phyloP scores from a whole-genome alignment of 1,284 basidiomycete species.

The Phenoliferia sp. region DNA sequence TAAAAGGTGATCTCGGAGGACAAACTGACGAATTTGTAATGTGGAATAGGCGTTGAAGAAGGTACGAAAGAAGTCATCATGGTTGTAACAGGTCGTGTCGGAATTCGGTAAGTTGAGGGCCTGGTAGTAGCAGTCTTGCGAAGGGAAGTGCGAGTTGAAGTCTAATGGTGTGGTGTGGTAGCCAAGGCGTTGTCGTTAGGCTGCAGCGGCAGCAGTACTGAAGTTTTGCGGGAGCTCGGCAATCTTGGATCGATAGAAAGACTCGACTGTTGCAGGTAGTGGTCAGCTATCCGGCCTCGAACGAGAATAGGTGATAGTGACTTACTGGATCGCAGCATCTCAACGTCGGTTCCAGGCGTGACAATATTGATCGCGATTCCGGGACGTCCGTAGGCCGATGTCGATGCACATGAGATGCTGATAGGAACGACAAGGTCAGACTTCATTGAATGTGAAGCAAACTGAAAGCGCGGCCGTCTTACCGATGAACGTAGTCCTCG shows the following conservation, averaged over 20 bases:
- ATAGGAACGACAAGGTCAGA: background rate
- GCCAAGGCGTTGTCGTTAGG: no score
- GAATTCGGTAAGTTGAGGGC: no score
- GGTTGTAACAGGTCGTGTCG: no score
- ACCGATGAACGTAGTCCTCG: constrained; percentile 36
- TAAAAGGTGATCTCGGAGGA: no score
- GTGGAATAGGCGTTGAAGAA: no score
- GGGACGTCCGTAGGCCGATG: constrained; percentile 24
- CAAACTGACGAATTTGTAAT: no score
- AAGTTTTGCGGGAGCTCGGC: constrained; percentile 26
- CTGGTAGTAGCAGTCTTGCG: no score
- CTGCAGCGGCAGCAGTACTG: constrained; percentile 9
- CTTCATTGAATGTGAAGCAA: background rate
- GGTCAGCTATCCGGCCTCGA: background rate
- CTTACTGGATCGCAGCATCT: constrained; percentile 34
- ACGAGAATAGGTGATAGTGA: constrained; percentile 3
- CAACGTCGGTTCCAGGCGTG: constrained; percentile 28
- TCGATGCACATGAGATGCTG: constrained; percentile 29
- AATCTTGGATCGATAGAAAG: constrained; percentile 28
- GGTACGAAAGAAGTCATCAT: no score
- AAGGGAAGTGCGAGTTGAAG: no score
- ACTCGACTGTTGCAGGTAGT: constrained; percentile 19
- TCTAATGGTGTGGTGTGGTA: no score
- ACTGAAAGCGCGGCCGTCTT: background rate
- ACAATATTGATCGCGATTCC: constrained; percentile 35